A percentile compares a stretch with the other conserved stretches of the same genome.
Conservation (phyloP, 495 filamentous ascomycete genomes). For the Annulohypoxylon moriforme region DNA sequence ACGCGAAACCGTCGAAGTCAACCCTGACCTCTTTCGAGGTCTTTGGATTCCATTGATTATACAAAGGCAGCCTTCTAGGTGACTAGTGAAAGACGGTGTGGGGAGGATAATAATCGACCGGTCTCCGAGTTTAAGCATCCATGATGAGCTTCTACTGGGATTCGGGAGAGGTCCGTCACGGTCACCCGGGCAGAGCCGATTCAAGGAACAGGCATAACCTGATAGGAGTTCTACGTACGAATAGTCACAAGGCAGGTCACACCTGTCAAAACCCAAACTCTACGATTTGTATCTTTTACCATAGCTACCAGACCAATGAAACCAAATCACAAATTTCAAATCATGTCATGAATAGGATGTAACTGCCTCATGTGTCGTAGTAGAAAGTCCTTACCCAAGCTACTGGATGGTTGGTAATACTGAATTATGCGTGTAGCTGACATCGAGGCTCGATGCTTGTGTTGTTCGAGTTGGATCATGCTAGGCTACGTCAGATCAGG, state of each 20-base stretch:
- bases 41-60: slow-evolving; percentile 32
- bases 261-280: slow-evolving; percentile 22
- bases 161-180: slow-evolving; percentile 2
- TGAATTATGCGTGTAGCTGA: not conserved
- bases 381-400: not conserved
- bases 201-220: slow-evolving; percentile 23
- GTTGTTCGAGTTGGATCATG: not conserved
- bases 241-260: slow-evolving; percentile 24
- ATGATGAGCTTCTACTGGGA: slow-evolving; percentile 2
- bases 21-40: slow-evolving; percentile 17
- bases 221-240: slow-evolving; percentile 31
- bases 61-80: slow-evolving; percentile 18
- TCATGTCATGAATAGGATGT: not conserved
- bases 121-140: slow-evolving; percentile 1
- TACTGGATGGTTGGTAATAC: not conserved
- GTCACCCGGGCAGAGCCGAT: slow-evolving; percentile 9
- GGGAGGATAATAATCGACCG: not conserved
- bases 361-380: not conserved
- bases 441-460: not conserved
- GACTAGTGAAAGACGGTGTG: slow-evolving; percentile 8
- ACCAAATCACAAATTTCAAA: slow-evolving; percentile 37
- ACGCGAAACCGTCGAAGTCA: slow-evolving; percentile 2
- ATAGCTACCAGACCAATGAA: slow-evolving; percentile 42
- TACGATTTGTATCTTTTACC: slow-evolving; percentile 46
- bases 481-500: slow-evolving; percentile 3